Evolutionary conservation across 192 early-diverging fungal genomes (phyloP).

Genomic region (Podila verticillata): DNA sequence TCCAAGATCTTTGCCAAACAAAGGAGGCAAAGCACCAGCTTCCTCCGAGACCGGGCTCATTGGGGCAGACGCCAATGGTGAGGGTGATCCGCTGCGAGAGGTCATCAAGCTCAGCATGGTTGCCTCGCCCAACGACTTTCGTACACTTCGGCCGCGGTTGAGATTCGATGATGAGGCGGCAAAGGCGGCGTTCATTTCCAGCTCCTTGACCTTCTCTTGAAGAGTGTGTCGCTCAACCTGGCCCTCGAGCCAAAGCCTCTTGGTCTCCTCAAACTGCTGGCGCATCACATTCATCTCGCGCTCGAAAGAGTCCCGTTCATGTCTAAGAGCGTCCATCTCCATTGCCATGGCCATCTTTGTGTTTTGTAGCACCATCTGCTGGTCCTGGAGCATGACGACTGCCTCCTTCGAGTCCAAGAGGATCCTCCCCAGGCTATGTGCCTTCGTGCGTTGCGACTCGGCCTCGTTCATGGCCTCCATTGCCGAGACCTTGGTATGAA

Average conservation of each 20-base stretch:
- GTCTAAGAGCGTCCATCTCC: constrained; percentile 26
- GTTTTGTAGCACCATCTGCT: constrained; percentile 38
- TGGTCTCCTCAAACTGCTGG: constrained; percentile 46
- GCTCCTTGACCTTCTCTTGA: constrained; percentile 48
- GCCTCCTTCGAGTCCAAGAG: constrained; percentile 45
- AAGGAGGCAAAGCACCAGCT: constrained; percentile 7
- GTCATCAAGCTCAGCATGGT: constrained; percentile 38
- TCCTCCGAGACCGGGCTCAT: constrained; percentile 29
- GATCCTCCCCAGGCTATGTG: constrained; percentile 20
- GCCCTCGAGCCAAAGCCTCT: constrained; percentile 32
- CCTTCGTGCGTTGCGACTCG: constrained; percentile 37
- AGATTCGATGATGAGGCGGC: constrained; percentile 13
- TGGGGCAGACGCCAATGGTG: constrained; percentile 17
- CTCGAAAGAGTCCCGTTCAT: constrained; percentile 33
- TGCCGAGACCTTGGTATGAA: constrained; percentile 38
- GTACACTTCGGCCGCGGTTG: constrained; percentile 24
- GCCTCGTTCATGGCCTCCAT: constrained; percentile 52
- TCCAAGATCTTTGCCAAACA: constrained; percentile 6
- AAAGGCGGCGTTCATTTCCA: constrained; percentile 45
- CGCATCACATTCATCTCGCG: constrained; percentile 31
- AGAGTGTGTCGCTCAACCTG: constrained; percentile 36
- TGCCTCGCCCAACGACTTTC: constrained; percentile 37
- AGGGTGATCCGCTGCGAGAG: constrained; percentile 35
- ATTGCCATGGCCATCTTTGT: constrained; percentile 44
- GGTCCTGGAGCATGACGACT: constrained; percentile 37